Percentiles rank a stretch among this genome's conserved stretches.
Evolutionary conservation across 2,329 filamentous ascomycete species (phyloP).

Genomic region (Colletotrichum coccodes): DNA sequence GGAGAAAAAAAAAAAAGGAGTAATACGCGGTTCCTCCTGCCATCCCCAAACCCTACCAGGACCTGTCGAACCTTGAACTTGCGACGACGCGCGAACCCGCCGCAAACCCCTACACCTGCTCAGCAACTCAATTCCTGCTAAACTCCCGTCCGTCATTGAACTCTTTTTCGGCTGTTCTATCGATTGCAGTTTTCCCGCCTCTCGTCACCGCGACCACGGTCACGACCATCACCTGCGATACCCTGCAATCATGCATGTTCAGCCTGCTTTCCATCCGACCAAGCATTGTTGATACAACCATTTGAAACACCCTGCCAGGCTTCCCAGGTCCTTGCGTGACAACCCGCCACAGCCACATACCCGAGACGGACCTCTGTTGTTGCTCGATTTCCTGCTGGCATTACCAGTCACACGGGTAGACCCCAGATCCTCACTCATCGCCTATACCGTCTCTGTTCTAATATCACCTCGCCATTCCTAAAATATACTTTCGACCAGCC

Average conservation of each 20-base stretch:
- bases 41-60: background rate
- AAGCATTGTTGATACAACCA: slow-evolving; percentile 41
- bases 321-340: slow-evolving; percentile 32
- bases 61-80: slow-evolving; percentile 21
- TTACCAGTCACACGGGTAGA: slow-evolving; percentile 27
- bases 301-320: slow-evolving; percentile 38
- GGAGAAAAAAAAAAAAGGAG: background rate
- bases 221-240: slow-evolving; percentile 15
- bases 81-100: slow-evolving; percentile 28
- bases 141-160: slow-evolving; percentile 7
- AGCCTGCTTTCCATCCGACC: slow-evolving; percentile 32
- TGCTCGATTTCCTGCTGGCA: slow-evolving; percentile 17
- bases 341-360: slow-evolving; percentile 28
- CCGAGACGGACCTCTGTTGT: slow-evolving; percentile 22
- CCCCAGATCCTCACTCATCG: slow-evolving; percentile 24
- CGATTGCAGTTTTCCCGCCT: slow-evolving; percentile 10
- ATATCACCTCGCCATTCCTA: slow-evolving; percentile 16
- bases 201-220: slow-evolving; percentile 2
- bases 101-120: background rate
- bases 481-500: slow-evolving; percentile 28
- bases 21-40: background rate
- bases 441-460: slow-evolving; percentile 23
- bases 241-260: slow-evolving; percentile 35
- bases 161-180: slow-evolving; percentile 4
- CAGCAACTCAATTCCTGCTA: slow-evolving; percentile 12